These are phyloP conservation scores for Fagopyrum esculentum DNA, from an alignment of 148 eudicot species.

Conservation along the genomic window DNA sequence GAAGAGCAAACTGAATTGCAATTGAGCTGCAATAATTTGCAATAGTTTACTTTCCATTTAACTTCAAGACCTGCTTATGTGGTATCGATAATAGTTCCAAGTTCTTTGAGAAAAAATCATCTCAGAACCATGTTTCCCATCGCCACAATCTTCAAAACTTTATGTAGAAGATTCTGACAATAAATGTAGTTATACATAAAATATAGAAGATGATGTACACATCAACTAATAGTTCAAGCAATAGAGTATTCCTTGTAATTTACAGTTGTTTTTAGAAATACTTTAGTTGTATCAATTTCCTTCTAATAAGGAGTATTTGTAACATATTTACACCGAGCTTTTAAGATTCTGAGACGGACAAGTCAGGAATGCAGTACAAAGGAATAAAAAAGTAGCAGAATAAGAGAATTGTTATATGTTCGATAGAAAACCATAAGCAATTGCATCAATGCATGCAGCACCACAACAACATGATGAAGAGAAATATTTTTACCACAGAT, in stretches of 20 bases:
- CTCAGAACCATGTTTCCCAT: not conserved
- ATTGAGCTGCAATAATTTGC: not conserved
- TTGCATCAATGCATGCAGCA: not conserved
- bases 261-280: no score
- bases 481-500: not conserved
- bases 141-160: not conserved
- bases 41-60: not conserved
- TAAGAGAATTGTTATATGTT: not conserved
- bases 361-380: not conserved
- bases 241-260: not conserved
- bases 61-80: not conserved
- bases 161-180: not conserved
- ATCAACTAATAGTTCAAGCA: no score
- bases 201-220: no score
- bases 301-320: not conserved
- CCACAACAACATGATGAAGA: not conserved
- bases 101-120: not conserved
- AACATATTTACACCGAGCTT: not conserved
- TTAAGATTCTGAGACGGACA: not conserved
- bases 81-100: not conserved
- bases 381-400: not conserved
- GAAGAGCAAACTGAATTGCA: not conserved
- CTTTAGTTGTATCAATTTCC: not conserved
- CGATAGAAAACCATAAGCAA: not conserved
- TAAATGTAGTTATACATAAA: no score